Percentiles rank a stretch among this genome's conserved stretches.
Conservation (phyloP, 2,329 filamentous ascomycete genomes). For the Phyllosticta citrichinensis region DNA sequence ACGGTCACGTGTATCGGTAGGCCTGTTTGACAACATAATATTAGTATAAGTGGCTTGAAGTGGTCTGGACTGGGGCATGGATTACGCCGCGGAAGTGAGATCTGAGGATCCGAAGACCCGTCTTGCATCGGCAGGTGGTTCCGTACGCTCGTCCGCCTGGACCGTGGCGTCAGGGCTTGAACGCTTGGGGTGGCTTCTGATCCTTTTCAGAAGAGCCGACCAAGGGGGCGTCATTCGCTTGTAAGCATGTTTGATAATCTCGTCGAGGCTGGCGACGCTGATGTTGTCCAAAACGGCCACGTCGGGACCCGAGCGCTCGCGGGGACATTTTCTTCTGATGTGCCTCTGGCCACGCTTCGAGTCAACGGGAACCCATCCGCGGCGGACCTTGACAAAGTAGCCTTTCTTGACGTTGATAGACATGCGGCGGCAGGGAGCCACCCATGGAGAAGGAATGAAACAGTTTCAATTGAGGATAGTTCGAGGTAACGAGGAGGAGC, state of each 20-base stretch:
- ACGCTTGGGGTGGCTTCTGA: conserved; percentile 1
- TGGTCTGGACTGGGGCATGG: conserved; percentile 8
- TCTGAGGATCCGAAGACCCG: conserved; percentile 8
- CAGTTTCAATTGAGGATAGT: conserved; percentile 12
- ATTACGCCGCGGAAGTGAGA: conserved; percentile 9
- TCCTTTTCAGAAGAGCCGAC: neutral
- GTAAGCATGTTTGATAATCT: neutral
- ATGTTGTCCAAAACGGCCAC: neutral
- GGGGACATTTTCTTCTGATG: neutral
- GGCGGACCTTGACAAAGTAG: neutral
- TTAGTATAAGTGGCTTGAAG: conserved; percentile 7
- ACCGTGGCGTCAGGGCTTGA: conserved; percentile 2
- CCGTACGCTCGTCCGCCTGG: conserved; percentile 1
- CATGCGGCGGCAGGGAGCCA: conserved; percentile 1
- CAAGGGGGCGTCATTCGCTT: neutral
- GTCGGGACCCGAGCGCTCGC: neutral
- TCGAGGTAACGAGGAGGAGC: conserved; percentile 4
- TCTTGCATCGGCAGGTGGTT: conserved; percentile 9
- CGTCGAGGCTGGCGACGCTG: neutral
- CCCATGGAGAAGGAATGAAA: conserved; percentile 8
- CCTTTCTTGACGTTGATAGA: neutral
- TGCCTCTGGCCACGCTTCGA: neutral
- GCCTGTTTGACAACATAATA: conserved; percentile 4
- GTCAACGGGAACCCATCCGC: neutral
- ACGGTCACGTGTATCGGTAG: neutral